These are phyloP conservation scores for Myochromella boudieri DNA, from an alignment of 768 basidiomycete genomes.

Conservation along the genomic window DNA sequence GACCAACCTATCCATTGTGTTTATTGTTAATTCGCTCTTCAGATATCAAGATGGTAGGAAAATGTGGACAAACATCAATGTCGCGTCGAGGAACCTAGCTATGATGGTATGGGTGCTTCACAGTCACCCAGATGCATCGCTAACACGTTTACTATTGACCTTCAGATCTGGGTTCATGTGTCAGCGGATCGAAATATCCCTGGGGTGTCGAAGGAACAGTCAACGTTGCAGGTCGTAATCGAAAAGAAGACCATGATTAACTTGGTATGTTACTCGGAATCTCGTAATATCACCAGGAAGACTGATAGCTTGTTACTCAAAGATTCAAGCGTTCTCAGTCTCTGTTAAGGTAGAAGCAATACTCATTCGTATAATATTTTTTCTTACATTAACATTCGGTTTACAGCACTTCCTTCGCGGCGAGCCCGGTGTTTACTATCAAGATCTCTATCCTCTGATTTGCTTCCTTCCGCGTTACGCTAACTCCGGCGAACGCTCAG, in stretches of 20 bases:
- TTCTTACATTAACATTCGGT: neutral
- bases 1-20: neutral
- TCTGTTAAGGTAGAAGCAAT: constrained; percentile 52
- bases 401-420: constrained; percentile 62
- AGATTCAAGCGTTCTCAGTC: constrained; percentile 71
- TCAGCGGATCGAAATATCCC: constrained; percentile 40
- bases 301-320: constrained; percentile 1
- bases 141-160: neutral
- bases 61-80: constrained; percentile 64
- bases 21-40: neutral
- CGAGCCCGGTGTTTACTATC: constrained; percentile 70
- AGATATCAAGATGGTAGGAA: constrained; percentile 72
- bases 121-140: neutral
- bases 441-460: constrained; percentile 71
- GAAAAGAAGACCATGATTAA: constrained; percentile 80
- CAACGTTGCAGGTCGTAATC: constrained; percentile 47
- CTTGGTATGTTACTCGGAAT: constrained; percentile 38
- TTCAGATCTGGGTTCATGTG: constrained; percentile 58
- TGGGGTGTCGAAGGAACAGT: constrained; percentile 25
- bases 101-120: constrained; percentile 44
- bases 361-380: neutral
- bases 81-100: constrained; percentile 57
- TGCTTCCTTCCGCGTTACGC: constrained; percentile 65
- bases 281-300: neutral
- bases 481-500: constrained; percentile 25